These are phyloP conservation scores for Pseudonitzschia delicatissima DNA, from an alignment of 108 stramenopile genomes.

Conservation along the genomic window DNA sequence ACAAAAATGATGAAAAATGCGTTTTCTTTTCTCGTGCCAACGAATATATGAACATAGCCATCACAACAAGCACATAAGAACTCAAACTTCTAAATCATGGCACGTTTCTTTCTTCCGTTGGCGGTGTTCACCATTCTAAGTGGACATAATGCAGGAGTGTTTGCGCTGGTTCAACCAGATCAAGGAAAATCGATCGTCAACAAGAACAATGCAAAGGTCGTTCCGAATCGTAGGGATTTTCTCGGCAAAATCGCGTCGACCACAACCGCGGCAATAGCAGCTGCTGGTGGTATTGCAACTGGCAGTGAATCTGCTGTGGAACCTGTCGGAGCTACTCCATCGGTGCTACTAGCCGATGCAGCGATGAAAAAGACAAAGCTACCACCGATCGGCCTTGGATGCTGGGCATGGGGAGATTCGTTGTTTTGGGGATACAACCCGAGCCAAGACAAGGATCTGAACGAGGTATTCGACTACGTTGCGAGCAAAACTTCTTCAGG, in stretches of 20 bases:
- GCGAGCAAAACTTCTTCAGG: constrained; percentile 8
- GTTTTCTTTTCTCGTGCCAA: no score
- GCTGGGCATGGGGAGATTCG: constrained; percentile 88
- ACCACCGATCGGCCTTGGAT: constrained; percentile 69
- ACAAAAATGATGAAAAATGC: no score
- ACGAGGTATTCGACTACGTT: constrained; percentile 66
- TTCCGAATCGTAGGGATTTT: constrained; percentile 1
- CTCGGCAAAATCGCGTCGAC: neutral
- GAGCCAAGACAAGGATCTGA: constrained; percentile 59
- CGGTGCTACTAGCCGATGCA: neutral
- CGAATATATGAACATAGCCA: no score
- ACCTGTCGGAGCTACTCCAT: neutral
- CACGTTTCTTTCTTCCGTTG: no score
- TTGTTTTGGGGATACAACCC: constrained; percentile 81
- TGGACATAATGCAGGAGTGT: no score
- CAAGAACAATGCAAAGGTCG: neutral
- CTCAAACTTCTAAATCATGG: no score
- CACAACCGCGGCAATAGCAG: constrained; percentile 3
- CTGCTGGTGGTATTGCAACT: neutral
- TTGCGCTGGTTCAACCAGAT: neutral
- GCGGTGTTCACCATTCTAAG: no score
- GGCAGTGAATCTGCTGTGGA: neutral
- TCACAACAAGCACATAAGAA: no score
- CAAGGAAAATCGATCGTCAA: neutral
- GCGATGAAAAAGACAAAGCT: constrained; percentile 3